Percentiles rank a stretch among this genome's conserved stretches.
phyloP scores from a whole-genome alignment of 2,329 filamentous ascomycete species.

The Penicillium paneum region DNA sequence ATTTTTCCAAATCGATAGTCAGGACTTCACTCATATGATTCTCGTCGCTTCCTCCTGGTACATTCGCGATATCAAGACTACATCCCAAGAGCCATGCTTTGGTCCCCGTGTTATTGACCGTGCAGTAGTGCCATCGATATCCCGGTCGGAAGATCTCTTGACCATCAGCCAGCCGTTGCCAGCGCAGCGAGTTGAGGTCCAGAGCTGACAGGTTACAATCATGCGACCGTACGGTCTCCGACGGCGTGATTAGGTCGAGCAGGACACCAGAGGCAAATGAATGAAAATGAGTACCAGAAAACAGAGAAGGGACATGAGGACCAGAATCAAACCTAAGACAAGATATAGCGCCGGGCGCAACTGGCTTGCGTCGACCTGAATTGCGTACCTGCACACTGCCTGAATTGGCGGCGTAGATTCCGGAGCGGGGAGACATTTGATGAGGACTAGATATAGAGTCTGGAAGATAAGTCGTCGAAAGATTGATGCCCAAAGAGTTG shows the following conservation, averaged over 20 bases:
- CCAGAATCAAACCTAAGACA: slow-evolving; percentile 87
- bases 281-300: slow-evolving; percentile 91
- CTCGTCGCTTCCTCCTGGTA: slow-evolving; percentile 69
- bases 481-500: slow-evolving; percentile 38
- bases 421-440: slow-evolving; percentile 39
- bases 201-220: slow-evolving; percentile 89
- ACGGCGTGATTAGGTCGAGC: slow-evolving; percentile 90
- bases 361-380: slow-evolving; percentile 48
- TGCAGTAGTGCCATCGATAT: slow-evolving; percentile 99
- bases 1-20: slow-evolving; percentile 86
- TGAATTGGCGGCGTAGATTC: slow-evolving; percentile 69
- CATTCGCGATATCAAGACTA: slow-evolving; percentile 68
- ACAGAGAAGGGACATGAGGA: slow-evolving; percentile 79
- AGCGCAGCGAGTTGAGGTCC: slow-evolving; percentile 80
- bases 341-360: slow-evolving; percentile 83
- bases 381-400: slow-evolving; percentile 58
- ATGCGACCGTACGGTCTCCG: slow-evolving; percentile 76
- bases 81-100: slow-evolving; percentile 97
- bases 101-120: slow-evolving; percentile 89
- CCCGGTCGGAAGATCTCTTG: slow-evolving; percentile 86
- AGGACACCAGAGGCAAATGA: slow-evolving; percentile 89
- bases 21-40: slow-evolving; percentile 94
- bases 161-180: slow-evolving; percentile 93
- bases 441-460: slow-evolving; percentile 36
- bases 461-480: slow-evolving; percentile 39